Conservation (phyloP, 768 basidiomycete genomes). For the Naganishia onofrii region DNA sequence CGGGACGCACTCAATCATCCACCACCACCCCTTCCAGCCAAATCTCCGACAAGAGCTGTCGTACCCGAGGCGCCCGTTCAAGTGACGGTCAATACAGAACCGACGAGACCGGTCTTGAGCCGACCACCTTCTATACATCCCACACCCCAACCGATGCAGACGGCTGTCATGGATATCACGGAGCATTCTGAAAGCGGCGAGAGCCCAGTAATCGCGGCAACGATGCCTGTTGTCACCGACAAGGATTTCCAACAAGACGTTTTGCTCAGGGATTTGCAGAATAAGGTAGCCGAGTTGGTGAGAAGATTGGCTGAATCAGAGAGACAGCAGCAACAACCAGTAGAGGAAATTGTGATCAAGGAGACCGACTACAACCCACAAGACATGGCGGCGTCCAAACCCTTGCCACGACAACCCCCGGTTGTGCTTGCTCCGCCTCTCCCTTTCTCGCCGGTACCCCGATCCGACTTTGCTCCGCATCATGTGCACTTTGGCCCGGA, state of each 20-base stretch:
- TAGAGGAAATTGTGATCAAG: constrained; percentile 14
- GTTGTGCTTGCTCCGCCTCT: not conserved
- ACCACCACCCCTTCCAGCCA: constrained; percentile 42
- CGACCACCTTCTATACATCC: not conserved
- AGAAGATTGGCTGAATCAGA: constrained; percentile 28
- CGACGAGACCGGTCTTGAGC: not conserved
- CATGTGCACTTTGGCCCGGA: constrained; percentile 30
- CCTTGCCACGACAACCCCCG: constrained; percentile 3
- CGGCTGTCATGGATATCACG: constrained; percentile 28
- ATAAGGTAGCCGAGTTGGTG: constrained; percentile 47
- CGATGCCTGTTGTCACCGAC: constrained; percentile 28
- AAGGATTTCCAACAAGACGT: constrained; percentile 48
- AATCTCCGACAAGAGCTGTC: constrained; percentile 43
- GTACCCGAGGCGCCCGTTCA: constrained; percentile 35
- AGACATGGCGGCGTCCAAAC: constrained; percentile 9
- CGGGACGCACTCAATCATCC: constrained; percentile 38
- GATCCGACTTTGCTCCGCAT: not conserved
- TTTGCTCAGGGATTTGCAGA: constrained; percentile 42
- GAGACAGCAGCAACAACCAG: constrained; percentile 3
- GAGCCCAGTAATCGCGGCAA: constrained; percentile 32
- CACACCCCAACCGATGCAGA: constrained; percentile 2
- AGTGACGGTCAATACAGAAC: constrained; percentile 7
- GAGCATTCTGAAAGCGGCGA: constrained; percentile 29
- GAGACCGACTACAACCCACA: constrained; percentile 30
- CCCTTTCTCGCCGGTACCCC: constrained; percentile 7